Base-by-base conservation (phyloP, 2,329 filamentous ascomycete species). In the Venturia oleaginea region DNA sequence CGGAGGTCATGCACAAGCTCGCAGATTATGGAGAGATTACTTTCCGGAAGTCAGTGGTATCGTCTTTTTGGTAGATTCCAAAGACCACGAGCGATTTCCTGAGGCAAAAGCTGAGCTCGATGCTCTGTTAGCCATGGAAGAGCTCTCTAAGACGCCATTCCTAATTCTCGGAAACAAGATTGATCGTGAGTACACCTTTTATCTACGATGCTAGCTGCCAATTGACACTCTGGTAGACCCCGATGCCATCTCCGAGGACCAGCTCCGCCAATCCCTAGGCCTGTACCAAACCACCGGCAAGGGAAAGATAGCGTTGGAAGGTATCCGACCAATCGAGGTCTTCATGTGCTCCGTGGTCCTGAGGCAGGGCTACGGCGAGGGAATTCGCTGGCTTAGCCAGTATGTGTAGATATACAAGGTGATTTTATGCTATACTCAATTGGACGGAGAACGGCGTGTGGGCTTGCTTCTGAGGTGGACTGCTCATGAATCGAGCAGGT, bases 101-200 rank as follows among this genome's bases (percentile, higher is more conserved):
- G 94, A 99, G 82, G 90, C 92, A 74, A 97, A 97, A 83, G 93
- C 90, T 72, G 94, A 99, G 82, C 89, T 99, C 68, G 94, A 99
- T 74, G 92, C 76, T 10, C 48, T 65, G 48, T 84, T 99, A 70
- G 87, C 90, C 67, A 97, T 99, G 93, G 94, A 99, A 80, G 93
- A 97, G 76, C 86, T 99, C 46, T 82, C 86, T 76, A 97, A 96
- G 83, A 94, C 96, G 10, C 94, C 94, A 64, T 97, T 97, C 77
- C 86, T 97, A 67, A 86, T 99, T 71, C 86, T 99, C 68, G 94
- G 94, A 71, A 99, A 99, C 86, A 99, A 99, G 86, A 99, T 99
- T 77, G 94, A 99, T 78, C 92, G 51, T 57, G 13, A 17, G 51
- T 67, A 68, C 59, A 7, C 13, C 4, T 5, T 11, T 19, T 63